Base-by-base conservation (phyloP, 352 stramenopile genomes). In the Phytophthora uliginosa region DNA sequence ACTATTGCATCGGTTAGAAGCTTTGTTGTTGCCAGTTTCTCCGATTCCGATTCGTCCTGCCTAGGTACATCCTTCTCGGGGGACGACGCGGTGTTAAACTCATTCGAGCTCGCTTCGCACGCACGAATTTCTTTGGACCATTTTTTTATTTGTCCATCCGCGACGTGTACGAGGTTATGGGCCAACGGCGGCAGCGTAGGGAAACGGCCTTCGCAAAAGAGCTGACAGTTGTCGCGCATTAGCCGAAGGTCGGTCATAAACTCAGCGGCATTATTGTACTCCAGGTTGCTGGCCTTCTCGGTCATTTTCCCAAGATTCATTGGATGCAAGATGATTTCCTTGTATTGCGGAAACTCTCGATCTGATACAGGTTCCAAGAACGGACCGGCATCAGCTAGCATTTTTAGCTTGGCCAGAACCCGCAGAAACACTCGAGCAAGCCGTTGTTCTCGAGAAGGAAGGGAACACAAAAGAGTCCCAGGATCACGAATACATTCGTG, bases 301-400 rank as follows among this genome's bases (percentile, higher is more conserved):
- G 76, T 76, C 24, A 95, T 88, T 69, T 80, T 88, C 2, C 65
- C 76, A 15, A 96, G 77, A 68, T 96, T 80, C 82, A 95, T 95
- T 7, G 89, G 89, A 59, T 88, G 73, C 42, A 85, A 71, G 18
- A 96, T 78, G 45, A 96, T 94, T 34, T 95, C 86, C 54, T 93
- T 95, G 74, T 96, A 96, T 53, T 93, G 84, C 0, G 89, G 89
- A 47, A 96, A 96, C 26, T 96, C 87, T n/a, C 69, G 76, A 63
- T 88, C 84, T 4, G 89, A 95, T 13, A 96, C 89, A 13, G 89
- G 86, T 24, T 96, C 89, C 28, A 95, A 51, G 66, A 96, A 96
- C 22, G 89, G 89, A 7, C 82, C 86, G 7, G 89, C 78, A 66
- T 95, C 86, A 0, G 73, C 50, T 34, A 93, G 76, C 56, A 82